Base-by-base conservation (phyloP, 768 basidiomycete genomes). In the Lactarius tabidus region DNA sequence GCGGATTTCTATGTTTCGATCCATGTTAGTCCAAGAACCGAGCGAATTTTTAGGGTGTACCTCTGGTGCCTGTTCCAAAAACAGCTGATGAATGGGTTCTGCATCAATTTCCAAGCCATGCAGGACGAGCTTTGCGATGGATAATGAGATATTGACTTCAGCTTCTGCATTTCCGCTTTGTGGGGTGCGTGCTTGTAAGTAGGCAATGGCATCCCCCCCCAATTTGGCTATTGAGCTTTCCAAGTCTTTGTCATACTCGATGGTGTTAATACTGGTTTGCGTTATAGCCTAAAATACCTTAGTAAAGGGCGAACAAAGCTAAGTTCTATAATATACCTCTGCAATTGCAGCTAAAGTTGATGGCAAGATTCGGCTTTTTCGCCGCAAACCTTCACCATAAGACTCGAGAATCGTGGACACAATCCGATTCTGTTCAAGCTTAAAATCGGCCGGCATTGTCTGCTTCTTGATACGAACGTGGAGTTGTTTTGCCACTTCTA, bases 41-140 rank as follows among this genome's bases (percentile, higher is more conserved):
- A 18, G 56, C 45, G 14, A 52, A 23, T 35, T 14, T 12, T 26
- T 8, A 56, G 4, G 15, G 57, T 56, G 10, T 33, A 59, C 66
- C 45, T 69, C 68, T 35, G 58, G 26, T 26, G 53, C 31, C 26
- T 75, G 72, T 28, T 81, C 80, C 35, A 74, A 72, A 56, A 73
- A 53, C 20, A 81, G 69, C 57, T 74, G 80, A 45, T 75, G 73
- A 59, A 82, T 74, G 18, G 81, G 69, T 14, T 73, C 74, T n/a
- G 73, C 74, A 64, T 85, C 82, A 31, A 78, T 74, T 52, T 71
- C 75, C 12, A 79, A 75, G 28, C 81, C 80, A 57, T 78, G 77
- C 52, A 86, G 75, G 29, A 86, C 70, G 67, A 88, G 70, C 61
- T 79, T 81, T n/a, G 81, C 83, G 20, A 84, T 77, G 38, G 81